Conservation (phyloP, 148 eudicot genomes). For the Dianthus caryophyllus region DNA sequence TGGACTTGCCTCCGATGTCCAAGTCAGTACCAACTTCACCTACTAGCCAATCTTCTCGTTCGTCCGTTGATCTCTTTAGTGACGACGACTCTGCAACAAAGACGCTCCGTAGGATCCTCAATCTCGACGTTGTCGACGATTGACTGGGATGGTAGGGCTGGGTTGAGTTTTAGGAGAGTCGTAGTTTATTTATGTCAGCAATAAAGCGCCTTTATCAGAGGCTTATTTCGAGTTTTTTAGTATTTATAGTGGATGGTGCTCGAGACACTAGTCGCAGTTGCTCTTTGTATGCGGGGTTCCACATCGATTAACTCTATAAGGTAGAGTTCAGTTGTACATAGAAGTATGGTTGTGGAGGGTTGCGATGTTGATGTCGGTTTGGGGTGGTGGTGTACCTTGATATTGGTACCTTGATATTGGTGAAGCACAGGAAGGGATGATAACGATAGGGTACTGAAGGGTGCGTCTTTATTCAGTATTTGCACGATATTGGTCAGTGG, state of each 20-base stretch:
- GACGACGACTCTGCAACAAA: constrained; percentile 68
- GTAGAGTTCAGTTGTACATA: constrained; percentile 12
- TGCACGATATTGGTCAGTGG: too few relatives aligned
- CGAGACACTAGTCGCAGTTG: constrained; percentile 32
- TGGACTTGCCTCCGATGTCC: constrained; percentile 47
- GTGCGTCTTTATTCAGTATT: constrained; percentile 8
- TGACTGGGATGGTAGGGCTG: constrained; percentile 43
- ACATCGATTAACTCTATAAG: constrained; percentile 12
- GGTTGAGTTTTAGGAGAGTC: constrained; percentile 23
- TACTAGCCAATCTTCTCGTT: constrained; percentile 35
- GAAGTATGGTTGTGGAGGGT: constrained; percentile 15
- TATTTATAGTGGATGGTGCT: constrained; percentile 27
- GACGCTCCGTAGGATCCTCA: constrained; percentile 87
- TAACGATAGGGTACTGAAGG: neutral
- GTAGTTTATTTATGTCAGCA: constrained; percentile 36
- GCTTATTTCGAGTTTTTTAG: constrained; percentile 27
- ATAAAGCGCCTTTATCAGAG: constrained; percentile 26
- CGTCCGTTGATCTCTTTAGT: constrained; percentile 31
- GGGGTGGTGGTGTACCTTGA: neutral
- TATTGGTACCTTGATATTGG: neutral
- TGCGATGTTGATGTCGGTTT: neutral
- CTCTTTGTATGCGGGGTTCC: constrained; percentile 30
- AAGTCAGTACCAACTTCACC: constrained; percentile 99
- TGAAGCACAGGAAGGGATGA: constrained; percentile 15
- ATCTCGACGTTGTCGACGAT: constrained; percentile 69